phyloP scores from a whole-genome alignment of 306 rosid species.

The Cicer bijugum region DNA sequence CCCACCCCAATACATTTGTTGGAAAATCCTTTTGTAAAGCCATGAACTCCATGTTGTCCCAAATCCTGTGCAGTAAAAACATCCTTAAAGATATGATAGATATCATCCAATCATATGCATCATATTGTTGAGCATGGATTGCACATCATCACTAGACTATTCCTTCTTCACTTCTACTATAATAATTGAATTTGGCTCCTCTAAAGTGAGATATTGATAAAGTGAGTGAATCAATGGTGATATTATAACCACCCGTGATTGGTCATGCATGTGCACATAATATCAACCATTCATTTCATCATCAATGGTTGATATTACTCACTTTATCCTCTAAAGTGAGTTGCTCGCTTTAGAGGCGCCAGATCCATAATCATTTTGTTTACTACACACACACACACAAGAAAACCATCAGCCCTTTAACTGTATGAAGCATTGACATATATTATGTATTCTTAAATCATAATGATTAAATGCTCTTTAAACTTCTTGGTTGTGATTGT shows the following conservation, averaged over 20 bases:
- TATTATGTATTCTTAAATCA: conserved; percentile 38
- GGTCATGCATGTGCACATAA: too few species aligned
- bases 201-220: too few species aligned
- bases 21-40: conserved; percentile 6
- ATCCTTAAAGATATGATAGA: conserved; percentile 4
- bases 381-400: not conserved
- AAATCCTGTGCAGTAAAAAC: conserved; percentile 14
- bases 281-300: too few species aligned
- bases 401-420: conserved; percentile 3
- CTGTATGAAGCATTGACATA: conserved; percentile 1
- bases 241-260: too few species aligned
- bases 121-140: conserved; percentile 23
- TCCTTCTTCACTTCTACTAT: conserved; percentile 13
- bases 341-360: too few species aligned
- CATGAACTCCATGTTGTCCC: conserved; percentile 27
- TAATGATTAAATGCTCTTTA: conserved; percentile 21
- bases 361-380: not conserved
- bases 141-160: conserved; percentile 1
- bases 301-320: too few species aligned
- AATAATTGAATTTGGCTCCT: not conserved
- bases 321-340: too few species aligned
- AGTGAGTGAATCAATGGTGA: too few species aligned
- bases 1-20: conserved; percentile 22
- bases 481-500: conserved; percentile 11
- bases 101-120: conserved; percentile 6